Conservation (phyloP, 176 grass and related monocot species). For the Triticum timopheevii region DNA sequence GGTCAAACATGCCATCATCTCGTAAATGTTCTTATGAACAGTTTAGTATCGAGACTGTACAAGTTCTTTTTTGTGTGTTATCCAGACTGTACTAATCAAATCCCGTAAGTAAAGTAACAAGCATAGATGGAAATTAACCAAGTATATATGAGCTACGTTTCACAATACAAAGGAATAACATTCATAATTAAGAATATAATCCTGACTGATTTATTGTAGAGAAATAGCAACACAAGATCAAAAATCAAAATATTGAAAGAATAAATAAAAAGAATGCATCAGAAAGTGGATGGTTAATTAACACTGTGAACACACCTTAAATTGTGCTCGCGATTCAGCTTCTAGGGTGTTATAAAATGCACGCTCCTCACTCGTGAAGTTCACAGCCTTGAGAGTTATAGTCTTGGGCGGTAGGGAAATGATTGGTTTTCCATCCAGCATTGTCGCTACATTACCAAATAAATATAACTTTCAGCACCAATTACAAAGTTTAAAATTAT, state of each 20-base stretch:
- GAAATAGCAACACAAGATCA: neutral
- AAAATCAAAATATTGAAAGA: neutral
- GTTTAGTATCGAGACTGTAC: too few species aligned
- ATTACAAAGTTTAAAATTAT: neutral
- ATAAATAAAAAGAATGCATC: constrained; percentile 9
- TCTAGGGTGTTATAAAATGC: constrained; percentile 82
- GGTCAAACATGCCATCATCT: neutral
- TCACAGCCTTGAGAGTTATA: constrained; percentile 73
- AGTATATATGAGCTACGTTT: neutral
- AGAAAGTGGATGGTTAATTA: neutral
- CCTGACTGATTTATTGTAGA: neutral
- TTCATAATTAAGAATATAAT: neutral
- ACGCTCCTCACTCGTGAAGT: constrained; percentile 77
- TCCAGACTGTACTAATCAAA: neutral
- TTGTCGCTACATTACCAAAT: constrained; percentile 45
- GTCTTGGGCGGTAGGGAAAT: constrained; percentile 86
- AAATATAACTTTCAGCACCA: neutral
- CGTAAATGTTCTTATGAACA: neutral
- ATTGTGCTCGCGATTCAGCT: constrained; percentile 91
- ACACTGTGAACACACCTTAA: constrained; percentile 63
- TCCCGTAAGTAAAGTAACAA: neutral
- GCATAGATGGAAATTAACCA: neutral
- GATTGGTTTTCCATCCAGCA: constrained; percentile 94
- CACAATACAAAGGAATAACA: too few species aligned
- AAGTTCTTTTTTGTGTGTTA: too few species aligned